phyloP scores from a whole-genome alignment of 1,284 basidiomycete species.

The Cronartium quercuum region DNA sequence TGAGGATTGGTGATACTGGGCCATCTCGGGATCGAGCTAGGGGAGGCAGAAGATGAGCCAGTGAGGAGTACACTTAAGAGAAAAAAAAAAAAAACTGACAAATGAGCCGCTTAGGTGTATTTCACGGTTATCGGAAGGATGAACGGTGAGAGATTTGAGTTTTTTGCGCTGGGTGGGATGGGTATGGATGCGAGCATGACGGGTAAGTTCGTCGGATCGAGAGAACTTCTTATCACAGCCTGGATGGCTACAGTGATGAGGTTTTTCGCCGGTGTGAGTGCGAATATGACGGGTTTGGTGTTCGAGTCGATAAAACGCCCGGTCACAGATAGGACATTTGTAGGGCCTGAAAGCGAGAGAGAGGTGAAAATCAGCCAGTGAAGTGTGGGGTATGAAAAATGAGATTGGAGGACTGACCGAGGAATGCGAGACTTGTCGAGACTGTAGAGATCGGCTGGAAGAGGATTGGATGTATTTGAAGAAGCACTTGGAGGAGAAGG shows the following conservation, averaged over 20 bases:
- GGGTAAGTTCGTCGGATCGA: slow-evolving; percentile 90
- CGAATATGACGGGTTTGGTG: slow-evolving; percentile 64
- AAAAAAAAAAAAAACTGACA: not conserved
- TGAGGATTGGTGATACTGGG: not conserved
- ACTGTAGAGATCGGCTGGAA: not conserved
- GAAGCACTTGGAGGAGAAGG: no score
- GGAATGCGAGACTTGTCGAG: not conserved
- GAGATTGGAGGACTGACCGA: not conserved
- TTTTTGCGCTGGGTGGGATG: slow-evolving; percentile 48
- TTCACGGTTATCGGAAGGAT: not conserved
- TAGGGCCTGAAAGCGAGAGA: slow-evolving; percentile 60
- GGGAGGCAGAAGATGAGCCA: not conserved
- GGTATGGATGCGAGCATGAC: slow-evolving; percentile 87
- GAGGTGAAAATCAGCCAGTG: not conserved
- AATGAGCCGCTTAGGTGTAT: not conserved
- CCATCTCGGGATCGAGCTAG: not conserved
- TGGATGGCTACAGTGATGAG: slow-evolving; percentile 27
- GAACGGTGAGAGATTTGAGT: not conserved
- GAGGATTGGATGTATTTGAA: not conserved
- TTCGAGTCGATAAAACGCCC: slow-evolving; percentile 83
- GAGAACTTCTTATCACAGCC: slow-evolving; percentile 92
- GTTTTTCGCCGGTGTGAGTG: slow-evolving; percentile 40
- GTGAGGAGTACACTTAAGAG: not conserved
- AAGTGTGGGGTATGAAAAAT: not conserved
- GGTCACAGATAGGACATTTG: slow-evolving; percentile 87